Conservation (phyloP, 2,329 filamentous ascomycete genomes). For the Colletotrichum sp. region DNA sequence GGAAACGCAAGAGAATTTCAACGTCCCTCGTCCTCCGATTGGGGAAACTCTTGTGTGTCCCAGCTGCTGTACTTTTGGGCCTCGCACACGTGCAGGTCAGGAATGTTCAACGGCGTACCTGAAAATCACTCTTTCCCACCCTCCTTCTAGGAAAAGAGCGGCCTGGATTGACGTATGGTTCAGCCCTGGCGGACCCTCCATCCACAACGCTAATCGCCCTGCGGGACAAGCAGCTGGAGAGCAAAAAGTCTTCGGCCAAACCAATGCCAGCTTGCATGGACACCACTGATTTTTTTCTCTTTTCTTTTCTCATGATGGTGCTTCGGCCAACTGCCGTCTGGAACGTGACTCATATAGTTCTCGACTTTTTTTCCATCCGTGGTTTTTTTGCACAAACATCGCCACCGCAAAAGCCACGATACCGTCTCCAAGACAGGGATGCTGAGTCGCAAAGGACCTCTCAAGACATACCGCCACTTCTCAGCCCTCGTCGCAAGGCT, state of each 20-base stretch:
- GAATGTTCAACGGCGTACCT: neutral
- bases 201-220: neutral
- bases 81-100: neutral
- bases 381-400: neutral
- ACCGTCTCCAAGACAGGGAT: neutral
- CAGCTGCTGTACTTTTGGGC: neutral
- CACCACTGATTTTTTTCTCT: neutral
- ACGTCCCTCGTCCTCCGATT: neutral
- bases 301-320: neutral
- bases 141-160: neutral
- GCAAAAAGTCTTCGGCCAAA: neutral
- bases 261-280: neutral
- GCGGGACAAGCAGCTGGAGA: neutral
- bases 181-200: neutral
- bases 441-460: neutral
- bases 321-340: conserved; percentile 4
- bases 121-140: neutral
- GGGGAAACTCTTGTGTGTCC: neutral
- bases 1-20: neutral
- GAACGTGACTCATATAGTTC: neutral
- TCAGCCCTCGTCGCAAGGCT: neutral
- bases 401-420: neutral
- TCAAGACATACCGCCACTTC: neutral
- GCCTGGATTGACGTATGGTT: neutral
- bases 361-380: neutral